phyloP scores from a whole-genome alignment of 495 filamentous ascomycete species.

The Hamigera avellanea region DNA sequence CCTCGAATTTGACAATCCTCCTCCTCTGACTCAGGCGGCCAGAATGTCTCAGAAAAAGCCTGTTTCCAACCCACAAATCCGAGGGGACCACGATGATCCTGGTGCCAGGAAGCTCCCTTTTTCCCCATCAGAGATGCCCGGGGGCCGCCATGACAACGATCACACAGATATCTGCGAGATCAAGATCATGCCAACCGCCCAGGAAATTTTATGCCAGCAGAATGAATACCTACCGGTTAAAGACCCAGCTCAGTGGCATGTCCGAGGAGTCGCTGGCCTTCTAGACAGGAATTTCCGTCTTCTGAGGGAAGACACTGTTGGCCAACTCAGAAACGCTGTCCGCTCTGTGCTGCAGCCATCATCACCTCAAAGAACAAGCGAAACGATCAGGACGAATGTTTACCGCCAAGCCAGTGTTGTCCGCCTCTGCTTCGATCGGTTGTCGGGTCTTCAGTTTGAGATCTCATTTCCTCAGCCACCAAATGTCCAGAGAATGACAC shows the following conservation, averaged over 20 bases:
- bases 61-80: too few species aligned
- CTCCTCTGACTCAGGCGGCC: too few species aligned
- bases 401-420: constrained; percentile 29
- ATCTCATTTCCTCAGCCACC: constrained; percentile 45
- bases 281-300: constrained; percentile 57
- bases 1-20: too few species aligned
- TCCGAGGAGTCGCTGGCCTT: constrained; percentile 44
- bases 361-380: background rate
- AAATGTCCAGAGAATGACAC: constrained; percentile 13
- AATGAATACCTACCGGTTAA: constrained; percentile 49
- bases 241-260: constrained; percentile 41
- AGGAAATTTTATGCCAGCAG: constrained; percentile 30
- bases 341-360: constrained; percentile 6
- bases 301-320: constrained; percentile 26
- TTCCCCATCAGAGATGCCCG: constrained; percentile 28
- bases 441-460: constrained; percentile 41
- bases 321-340: constrained; percentile 25
- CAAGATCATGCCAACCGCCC: constrained; percentile 1
- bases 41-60: too few species aligned
- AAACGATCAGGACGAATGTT: constrained; percentile 16
- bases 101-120: too few species aligned
- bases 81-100: too few species aligned
- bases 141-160: constrained; percentile 20
- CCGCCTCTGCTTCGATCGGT: constrained; percentile 29
- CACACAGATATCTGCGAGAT: constrained; percentile 3